Conservation (phyloP, 768 basidiomycete genomes). For the Coprinellus aureogranulatus region DNA sequence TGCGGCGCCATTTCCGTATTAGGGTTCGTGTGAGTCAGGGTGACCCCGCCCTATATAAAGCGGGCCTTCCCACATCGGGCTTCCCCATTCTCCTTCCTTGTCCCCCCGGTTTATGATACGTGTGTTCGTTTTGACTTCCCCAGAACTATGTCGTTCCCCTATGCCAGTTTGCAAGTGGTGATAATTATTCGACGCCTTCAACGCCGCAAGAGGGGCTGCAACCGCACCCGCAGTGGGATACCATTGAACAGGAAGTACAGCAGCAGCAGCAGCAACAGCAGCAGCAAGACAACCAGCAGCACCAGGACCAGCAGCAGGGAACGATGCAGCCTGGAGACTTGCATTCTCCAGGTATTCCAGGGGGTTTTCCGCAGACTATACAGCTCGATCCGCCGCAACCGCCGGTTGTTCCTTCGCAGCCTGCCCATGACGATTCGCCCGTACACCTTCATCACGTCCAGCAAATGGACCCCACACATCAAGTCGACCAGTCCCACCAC, state of each 20-base stretch:
- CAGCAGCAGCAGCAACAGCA: constrained; percentile 37
- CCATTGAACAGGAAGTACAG: constrained; percentile 32
- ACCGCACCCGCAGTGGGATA: constrained; percentile 36
- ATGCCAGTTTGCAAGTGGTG: constrained; percentile 37
- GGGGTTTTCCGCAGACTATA: constrained; percentile 9
- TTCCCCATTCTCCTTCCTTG: constrained; percentile 22
- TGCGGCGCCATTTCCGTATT: too few relatives aligned
- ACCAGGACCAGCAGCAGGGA: constrained; percentile 26
- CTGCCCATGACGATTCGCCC: constrained; percentile 6
- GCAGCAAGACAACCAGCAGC: constrained; percentile 30
- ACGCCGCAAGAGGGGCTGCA: constrained; percentile 40
- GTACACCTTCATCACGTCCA: constrained; percentile 14
- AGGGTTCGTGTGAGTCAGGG: constrained; percentile 31
- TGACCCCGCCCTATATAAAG: constrained; percentile 34
- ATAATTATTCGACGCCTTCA: constrained; percentile 47
- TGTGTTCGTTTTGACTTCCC: not conserved
- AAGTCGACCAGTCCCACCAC: too few relatives aligned
- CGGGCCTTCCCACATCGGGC: constrained; percentile 12
- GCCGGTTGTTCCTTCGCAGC: constrained; percentile 8
- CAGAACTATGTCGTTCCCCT: constrained; percentile 51
- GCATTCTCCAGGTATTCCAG: constrained; percentile 18
- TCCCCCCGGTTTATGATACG: constrained; percentile 11
- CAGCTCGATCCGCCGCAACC: constrained; percentile 15
- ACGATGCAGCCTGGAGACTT: constrained; percentile 12
- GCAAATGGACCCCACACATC: not conserved